A percentile compares a stretch with the other conserved stretches of the same genome.
Conservation (phyloP, 1,284 basidiomycete genomes). For the Fomes fomentarius region DNA sequence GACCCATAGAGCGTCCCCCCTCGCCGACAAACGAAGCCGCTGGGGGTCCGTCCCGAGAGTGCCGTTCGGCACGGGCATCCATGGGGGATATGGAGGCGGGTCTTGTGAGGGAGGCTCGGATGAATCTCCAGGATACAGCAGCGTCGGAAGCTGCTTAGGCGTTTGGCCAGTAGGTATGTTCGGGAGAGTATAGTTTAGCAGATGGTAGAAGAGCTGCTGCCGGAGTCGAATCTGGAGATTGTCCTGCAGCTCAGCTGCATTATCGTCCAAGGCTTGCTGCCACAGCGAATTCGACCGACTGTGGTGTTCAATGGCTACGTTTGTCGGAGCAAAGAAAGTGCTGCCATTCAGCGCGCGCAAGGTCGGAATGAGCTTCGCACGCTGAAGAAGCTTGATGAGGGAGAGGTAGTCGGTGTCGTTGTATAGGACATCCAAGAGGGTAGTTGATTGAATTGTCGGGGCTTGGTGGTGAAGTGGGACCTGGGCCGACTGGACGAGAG, state of each 20-base stretch:
- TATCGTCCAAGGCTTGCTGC: slow-evolving; percentile 46
- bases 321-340: slow-evolving; percentile 95
- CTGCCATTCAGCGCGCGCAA: slow-evolving; percentile 83
- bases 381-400: slow-evolving; percentile 82
- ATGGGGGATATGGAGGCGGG: slow-evolving; percentile 80
- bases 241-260: slow-evolving; percentile 51
- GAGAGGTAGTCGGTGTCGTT: slow-evolving; percentile 80
- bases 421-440: slow-evolving; percentile 81
- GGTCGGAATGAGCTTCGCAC: slow-evolving; percentile 88
- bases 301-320: slow-evolving; percentile 79
- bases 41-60: slow-evolving; percentile 85
- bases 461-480: slow-evolving; percentile 29
- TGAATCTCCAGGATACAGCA: slow-evolving; percentile 70
- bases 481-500: slow-evolving; percentile 38
- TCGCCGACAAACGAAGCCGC: slow-evolving; percentile 66
- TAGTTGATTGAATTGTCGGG: slow-evolving; percentile 43
- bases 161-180: slow-evolving; percentile 44
- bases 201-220: slow-evolving; percentile 93
- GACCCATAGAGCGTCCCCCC: slow-evolving; percentile 56
- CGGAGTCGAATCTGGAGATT: slow-evolving; percentile 87
- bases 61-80: slow-evolving; percentile 83
- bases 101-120: slow-evolving; percentile 58
- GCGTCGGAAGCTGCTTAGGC: slow-evolving; percentile 56
- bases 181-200: slow-evolving; percentile 84
- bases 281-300: slow-evolving; percentile 48